Base-by-base conservation (phyloP, 1,284 basidiomycete genomes). In the Cutaneotrichosporon sp. region DNA sequence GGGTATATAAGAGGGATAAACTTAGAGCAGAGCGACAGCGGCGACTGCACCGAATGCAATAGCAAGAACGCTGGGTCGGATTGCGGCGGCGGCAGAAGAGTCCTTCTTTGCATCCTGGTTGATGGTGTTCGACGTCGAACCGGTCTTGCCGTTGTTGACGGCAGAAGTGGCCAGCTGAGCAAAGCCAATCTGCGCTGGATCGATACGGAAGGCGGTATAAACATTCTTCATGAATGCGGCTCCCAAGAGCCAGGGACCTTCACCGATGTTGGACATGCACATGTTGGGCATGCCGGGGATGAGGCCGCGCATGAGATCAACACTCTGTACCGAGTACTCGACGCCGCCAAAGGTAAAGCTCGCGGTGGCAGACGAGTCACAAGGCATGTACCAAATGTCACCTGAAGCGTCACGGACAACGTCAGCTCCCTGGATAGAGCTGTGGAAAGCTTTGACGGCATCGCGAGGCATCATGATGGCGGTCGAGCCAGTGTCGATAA, bases 321-420 rank as follows among this genome's bases (percentile, higher is more conserved):
- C 41, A 10, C 46, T 37, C 5, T 49, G 35, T 9, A 52, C 35
- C 10, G 22, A 15, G 46, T 44, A 52, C 21, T 42, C 23, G 34
- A 17, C 35, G 30, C 50, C 48, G 4, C 23, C 53, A 66, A 96
- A 97, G 0, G 82, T 81, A 54, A 98, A 68, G 1, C 82, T 71
- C 20, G 90, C 78, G 51, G 79, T 80, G 49, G 92, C 84, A 5
- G 68, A 63, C 2, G 85, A 84, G 60, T 73, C 73, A 75, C 93
- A 98, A 0, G 92, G 80, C 69, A 55, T 46, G 23, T 41, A 20
- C 39, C 41, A 55, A 2, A 30, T 23, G 38, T 45, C 46, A 20
- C 84, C 87, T 4, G 84, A 64, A 81, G 35, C 26, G 26, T 26
- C 36, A 26, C 37, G 22, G 33, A 38, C 14, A 13, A 13, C 2